Evolutionary conservation across 805 yeast species (phyloP).

Genomic region (Maudiozyma pseudohumilis): DNA sequence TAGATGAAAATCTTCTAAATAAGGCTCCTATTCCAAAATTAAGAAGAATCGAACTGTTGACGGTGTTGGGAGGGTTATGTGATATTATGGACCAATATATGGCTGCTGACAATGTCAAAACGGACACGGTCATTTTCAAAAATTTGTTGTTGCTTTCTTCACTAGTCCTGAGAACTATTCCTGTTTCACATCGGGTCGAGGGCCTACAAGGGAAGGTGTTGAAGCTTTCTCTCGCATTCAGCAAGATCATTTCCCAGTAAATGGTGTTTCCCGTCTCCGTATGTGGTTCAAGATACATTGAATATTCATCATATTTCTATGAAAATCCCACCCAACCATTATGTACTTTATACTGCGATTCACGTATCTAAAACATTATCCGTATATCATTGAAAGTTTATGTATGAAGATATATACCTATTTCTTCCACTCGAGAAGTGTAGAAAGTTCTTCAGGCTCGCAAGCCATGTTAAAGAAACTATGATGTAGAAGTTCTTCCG

Average conservation of each 20-base stretch:
- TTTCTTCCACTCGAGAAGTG: slow-evolving; percentile 44
- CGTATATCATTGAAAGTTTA: too few relatives aligned
- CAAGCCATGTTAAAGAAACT: slow-evolving; percentile 59
- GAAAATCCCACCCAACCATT: too few relatives aligned
- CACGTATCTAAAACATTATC: too few relatives aligned
- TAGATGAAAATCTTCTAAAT: slow-evolving; percentile 50
- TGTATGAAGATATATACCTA: too few relatives aligned
- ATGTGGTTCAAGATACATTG: too few relatives aligned
- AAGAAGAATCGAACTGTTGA: slow-evolving; percentile 52
- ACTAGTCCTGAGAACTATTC: slow-evolving; percentile 25
- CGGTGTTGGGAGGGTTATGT: slow-evolving; percentile 37
- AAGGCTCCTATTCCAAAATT: slow-evolving; percentile 56
- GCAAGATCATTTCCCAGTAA: slow-evolving; percentile 13
- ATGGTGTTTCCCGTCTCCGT: too few relatives aligned
- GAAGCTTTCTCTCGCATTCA: slow-evolving; percentile 21
- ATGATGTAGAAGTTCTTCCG: slow-evolving; percentile 78
- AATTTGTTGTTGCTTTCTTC: slow-evolving; percentile 21
- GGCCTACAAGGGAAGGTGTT: slow-evolving; percentile 23
- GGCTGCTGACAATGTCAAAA: background rate
- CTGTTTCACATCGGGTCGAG: slow-evolving; percentile 25
- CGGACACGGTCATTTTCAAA: slow-evolving; percentile 5
- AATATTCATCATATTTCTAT: too few relatives aligned
- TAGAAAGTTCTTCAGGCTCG: slow-evolving; percentile 46
- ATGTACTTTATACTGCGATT: too few relatives aligned
- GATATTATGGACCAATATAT: slow-evolving; percentile 16